phyloP scores from a whole-genome alignment of 208 protist genomes.

The Trypanosoma brucei region DNA sequence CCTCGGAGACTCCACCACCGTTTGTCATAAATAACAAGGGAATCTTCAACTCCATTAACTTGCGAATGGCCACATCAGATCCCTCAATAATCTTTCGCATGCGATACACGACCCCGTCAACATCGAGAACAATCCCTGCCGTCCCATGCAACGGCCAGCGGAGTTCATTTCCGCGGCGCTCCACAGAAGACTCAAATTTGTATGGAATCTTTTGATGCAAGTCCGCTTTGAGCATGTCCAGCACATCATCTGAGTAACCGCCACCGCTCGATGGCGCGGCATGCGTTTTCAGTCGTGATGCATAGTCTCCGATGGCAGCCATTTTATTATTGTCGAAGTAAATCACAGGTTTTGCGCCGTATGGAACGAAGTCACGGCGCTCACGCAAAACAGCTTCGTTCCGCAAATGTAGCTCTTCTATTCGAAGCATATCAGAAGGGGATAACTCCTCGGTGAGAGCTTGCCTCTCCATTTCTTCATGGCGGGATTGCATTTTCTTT shows the following conservation, averaged over 20 bases:
- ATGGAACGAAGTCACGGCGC: slow-evolving; percentile 68
- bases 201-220: slow-evolving; percentile 76
- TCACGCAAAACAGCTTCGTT: slow-evolving; percentile 36
- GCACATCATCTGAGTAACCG: slow-evolving; percentile 41
- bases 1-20: slow-evolving; percentile 55
- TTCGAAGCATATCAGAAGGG: slow-evolving; percentile 38
- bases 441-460: slow-evolving; percentile 24
- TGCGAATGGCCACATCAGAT: slow-evolving; percentile 58
- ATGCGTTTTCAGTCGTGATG: slow-evolving; percentile 21
- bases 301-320: slow-evolving; percentile 79
- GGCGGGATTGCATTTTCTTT: slow-evolving; percentile 23
- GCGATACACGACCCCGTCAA: slow-evolving; percentile 79
- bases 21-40: slow-evolving; percentile 88
- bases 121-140: slow-evolving; percentile 74
- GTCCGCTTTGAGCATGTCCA: slow-evolving; percentile 42
- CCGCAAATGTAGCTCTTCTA: slow-evolving; percentile 45
- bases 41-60: slow-evolving; percentile 55
- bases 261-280: background rate
- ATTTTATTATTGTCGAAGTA: slow-evolving; percentile 67
- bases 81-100: slow-evolving; percentile 64
- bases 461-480: slow-evolving; percentile 22
- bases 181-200: slow-evolving; percentile 46
- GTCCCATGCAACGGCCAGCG: slow-evolving; percentile 79
- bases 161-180: background rate
- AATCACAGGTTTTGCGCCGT: slow-evolving; percentile 49